Base-by-base conservation (phyloP, 1,284 basidiomycete species). In the Fomitopsis betulina region DNA sequence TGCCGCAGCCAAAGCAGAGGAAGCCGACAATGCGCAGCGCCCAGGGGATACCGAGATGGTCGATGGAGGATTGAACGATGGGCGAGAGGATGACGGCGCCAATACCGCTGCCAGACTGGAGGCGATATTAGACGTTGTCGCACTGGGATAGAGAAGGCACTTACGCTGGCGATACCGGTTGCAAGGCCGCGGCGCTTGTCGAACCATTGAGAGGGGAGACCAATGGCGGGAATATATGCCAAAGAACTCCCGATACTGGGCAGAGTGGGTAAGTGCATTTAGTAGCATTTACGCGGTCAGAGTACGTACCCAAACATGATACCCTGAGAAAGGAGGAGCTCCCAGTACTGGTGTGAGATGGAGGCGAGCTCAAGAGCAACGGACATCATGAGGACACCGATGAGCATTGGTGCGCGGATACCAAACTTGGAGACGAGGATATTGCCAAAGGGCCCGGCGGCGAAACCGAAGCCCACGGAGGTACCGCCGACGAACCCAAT, bases 11-110 rank as follows among this genome's bases (percentile, higher is more conserved):
- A 12, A 58, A 39, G 33, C 33, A 42, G 7, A 58, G 33, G 42
- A 58, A 58, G 8, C 56, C 56, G 42, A 58, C 38, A 42, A 58
- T 53, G 19, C 56, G 56, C 19, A 58, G 52, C n/a, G 51, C 50
- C 56, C 56, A 58, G 25, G 56, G 33, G 32, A 58, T 58, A 2
- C 50, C 52, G 33, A 27, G 32, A 10, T 38, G 15, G 52, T 54
- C 43, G 27, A 58, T 58, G 6, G 52, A 9, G 12, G 52, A 8
- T 30, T 58, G 56, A 13, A 45, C 37, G n/a, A 58, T 42, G 21
- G 56, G 51, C 8, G 50, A 47, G 1, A 58, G 56, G 10, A 53
- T 37, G 21, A 54, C 50, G 10, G 39, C 51, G 25, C 42, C 51
- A 17, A 58, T n/a, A 12, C 56, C 52, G 33, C 51, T 52, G 10